phyloP scores from a whole-genome alignment of 768 basidiomycete species.

The Coprinopsis strossmayeri region DNA sequence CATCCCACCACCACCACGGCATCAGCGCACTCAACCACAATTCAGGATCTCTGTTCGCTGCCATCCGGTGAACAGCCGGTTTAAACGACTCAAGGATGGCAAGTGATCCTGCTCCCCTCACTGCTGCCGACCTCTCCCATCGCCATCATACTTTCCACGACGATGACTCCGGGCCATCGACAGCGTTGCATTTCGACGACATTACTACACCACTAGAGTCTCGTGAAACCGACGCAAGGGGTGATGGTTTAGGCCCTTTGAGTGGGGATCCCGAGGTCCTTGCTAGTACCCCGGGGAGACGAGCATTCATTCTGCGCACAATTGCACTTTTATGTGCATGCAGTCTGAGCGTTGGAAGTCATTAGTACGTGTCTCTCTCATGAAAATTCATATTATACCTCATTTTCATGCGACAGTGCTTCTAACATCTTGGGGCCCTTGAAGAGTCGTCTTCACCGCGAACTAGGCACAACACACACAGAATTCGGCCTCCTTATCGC shows the following conservation, averaged over 20 bases:
- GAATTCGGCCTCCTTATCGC: conserved; percentile 76
- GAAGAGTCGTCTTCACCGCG: conserved; percentile 60
- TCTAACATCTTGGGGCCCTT: conserved; percentile 73
- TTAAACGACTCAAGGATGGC: background rate
- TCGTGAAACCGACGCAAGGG: no score
- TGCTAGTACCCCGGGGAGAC: background rate
- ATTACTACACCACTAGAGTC: no score
- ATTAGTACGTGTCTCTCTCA: conserved; percentile 46
- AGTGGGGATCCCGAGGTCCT: background rate
- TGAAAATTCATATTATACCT: background rate
- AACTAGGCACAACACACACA: conserved; percentile 69
- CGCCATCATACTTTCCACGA: background rate
- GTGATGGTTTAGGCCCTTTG: no score
- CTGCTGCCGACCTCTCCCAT: background rate
- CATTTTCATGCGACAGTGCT: conserved; percentile 35
- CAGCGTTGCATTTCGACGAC: background rate
- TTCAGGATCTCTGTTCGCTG: background rate
- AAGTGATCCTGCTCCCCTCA: no score
- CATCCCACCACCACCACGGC: no score
- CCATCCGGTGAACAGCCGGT: background rate
- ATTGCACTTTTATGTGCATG: conserved; percentile 68
- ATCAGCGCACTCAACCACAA: no score
- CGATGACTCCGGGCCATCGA: background rate
- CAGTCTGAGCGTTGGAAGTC: conserved; percentile 68
- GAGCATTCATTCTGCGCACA: conserved; percentile 44